Evolutionary conservation across 345 rosid genomes (phyloP), one percentile per base, ranked within the genome.

Genomic region (Barbarea vulgaris): DNA sequence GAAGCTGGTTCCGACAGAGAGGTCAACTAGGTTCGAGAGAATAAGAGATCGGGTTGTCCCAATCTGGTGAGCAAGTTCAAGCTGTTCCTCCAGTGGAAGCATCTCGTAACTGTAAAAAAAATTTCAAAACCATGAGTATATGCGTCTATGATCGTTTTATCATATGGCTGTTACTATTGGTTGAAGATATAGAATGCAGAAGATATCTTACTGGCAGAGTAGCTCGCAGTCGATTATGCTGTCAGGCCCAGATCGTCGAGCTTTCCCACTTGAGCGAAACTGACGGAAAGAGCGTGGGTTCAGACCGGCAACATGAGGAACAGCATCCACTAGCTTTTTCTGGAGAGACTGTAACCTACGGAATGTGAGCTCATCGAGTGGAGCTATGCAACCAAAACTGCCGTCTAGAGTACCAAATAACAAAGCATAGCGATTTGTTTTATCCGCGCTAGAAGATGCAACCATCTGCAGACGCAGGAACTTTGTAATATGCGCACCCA

Each of bases 221-320:
- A 90, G 86, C 82, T 95, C 99, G 34, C 96, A 87, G 77, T 92
- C 99, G 69, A 95, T 92, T 57, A 92, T 90, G 84, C 89, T 92
- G 66, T 95, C 99, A 54, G 97, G 99, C 39, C 99, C 97, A 70
- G 97, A 90, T 70, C 89, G 86, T 66, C 91, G 93, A 69, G 90
- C 99, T 78, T 83, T 95, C 75, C 99, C 97, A 58, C 81, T 77
- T 12, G 97, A 79, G 27, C 56, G 81, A 78, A 95, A 95, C 80
- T 89, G 97, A 66, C 97, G 93, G 82, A 92, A 95, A 72, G 99
- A 85, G 79, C 83, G 86, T 33, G 99, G 99, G 77, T 95, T 92
- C 75, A 92, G 81, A 71, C 99, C 99, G 37, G 97, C 97, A 22
- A 85, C 89, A 79, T 95, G 99, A 58, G 96, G 88, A 85, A 92